Conservation (phyloP, 768 basidiomycete genomes). For the Podaxis mareebaensis region DNA sequence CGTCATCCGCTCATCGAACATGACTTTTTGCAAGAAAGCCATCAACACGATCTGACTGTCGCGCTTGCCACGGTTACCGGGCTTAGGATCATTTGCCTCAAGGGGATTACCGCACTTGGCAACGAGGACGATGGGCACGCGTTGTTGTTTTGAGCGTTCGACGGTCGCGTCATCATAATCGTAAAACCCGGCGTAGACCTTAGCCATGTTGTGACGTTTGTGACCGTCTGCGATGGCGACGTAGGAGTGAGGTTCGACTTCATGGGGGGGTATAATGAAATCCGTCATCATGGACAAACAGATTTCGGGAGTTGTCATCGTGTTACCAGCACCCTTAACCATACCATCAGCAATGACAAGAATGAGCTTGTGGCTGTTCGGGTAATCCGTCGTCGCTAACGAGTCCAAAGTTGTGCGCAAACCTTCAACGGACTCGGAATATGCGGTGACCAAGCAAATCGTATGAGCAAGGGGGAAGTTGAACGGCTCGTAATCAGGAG, state of each 20-base stretch:
- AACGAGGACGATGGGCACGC: conserved; percentile 93
- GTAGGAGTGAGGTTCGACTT: conserved; percentile 93
- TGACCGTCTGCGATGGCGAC: conserved; percentile 99
- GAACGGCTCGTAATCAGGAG: conserved; percentile 91
- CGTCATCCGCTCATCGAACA: conserved; percentile 99
- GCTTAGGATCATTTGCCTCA: conserved; percentile 87
- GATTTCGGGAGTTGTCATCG: conserved; percentile 90
- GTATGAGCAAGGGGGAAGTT: conserved; percentile 93
- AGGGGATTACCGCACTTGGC: conserved; percentile 94
- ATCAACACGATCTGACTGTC: conserved; percentile 98
- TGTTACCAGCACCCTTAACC: conserved; percentile 95
- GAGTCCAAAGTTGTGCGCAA: conserved; percentile 98
- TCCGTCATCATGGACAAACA: conserved; percentile 97
- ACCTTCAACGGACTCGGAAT: conserved; percentile 96
- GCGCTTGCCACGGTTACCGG: conserved; percentile 98
- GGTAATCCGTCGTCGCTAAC: conserved; percentile 96
- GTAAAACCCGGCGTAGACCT: conserved; percentile 97
- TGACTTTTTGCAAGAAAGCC: conserved; percentile 97
- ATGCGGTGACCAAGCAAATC: conserved; percentile 96
- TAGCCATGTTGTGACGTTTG: conserved; percentile 99
- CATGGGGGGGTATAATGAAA: conserved; percentile 72
- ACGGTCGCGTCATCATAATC: conserved; percentile 89
- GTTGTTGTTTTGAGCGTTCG: conserved; percentile 92
- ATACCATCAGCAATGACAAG: conserved; percentile 97
- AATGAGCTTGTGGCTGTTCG: conserved; percentile 95